Evolutionary conservation across 2,329 filamentous ascomycete species (phyloP), one percentile per base, ranked within the genome.

Genomic region (Helminthosporium solani): DNA sequence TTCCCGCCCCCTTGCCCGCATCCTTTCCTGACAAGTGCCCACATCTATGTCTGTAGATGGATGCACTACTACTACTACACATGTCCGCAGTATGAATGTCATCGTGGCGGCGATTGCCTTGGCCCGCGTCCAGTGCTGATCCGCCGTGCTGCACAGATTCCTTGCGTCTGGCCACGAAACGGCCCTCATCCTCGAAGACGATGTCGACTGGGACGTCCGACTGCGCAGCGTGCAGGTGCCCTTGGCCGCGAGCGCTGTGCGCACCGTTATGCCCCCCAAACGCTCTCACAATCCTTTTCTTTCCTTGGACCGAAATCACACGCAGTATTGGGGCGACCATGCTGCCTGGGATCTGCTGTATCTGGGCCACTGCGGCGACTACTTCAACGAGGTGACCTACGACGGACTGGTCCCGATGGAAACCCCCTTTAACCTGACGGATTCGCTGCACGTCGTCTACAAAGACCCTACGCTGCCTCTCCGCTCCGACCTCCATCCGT

Each of bases 121-220:
- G 5, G 5, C 16, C 12, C 11, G 27, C 23, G 25, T 27, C 19
- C 36, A 15, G 30, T 31, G 42, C 55, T 64, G 44, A 60, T 44
- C 46, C 40, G 44, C 46, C 36, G 18, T 21, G 3, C 33, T 33
- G 12, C 46, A n/a, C n/a, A 73, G 68, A 66, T 75, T 75, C 54
- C 60, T 75, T n/a, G 58, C 66, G 14, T 73, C 70, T 35, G 66
- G 64, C 33, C 62, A 69, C 7, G 70, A 73, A 46, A 73, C 72
- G 1, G 70, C 68, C 2, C 62, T 75, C 23, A 71, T 75, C 19
- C 62, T 75, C 33, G 73, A 75, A 61, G 73, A 75, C 55, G 73
- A 75, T 46, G 71, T 74, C 23, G 72, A 75, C 49, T 75, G 70
- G 68, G 72, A 74, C 50, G 70, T 75, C 31, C 72, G 68, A 40